Evolutionary conservation across 805 yeast genomes (phyloP), one percentile per base, ranked within the genome.

Genomic region (Kregervanrija fluxuum): DNA sequence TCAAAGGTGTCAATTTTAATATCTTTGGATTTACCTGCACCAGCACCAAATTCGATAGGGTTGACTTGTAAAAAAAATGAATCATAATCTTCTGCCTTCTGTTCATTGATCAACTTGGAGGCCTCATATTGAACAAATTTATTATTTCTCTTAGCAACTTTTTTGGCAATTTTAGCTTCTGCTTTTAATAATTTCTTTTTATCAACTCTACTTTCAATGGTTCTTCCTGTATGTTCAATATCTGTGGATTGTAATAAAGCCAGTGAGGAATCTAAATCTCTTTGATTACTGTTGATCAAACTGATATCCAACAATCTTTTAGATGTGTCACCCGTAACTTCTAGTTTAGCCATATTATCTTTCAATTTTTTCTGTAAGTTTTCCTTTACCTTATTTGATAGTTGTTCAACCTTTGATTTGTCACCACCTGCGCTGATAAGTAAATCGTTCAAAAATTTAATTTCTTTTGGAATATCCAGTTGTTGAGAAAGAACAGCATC

Each of bases 21-120:
- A 65, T 93, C 98, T 66, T 93, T 93, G n/a, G 95, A 85, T 66
- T 91, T 91, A 50, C 97, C 98, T n/a, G 91, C 89, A 45, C 81
- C 85, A 1, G 80, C 75, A 42, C 91, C 91, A 57, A 87, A 80
- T 45, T 93, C 97, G 55, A 93, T 74, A 4, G 99, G 99, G 62
- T 93, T 93, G 61, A 93, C 93, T 53, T 90, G 85, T 61, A 93
- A 76, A 77, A 85, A 93, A 77, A 91, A 93, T 40, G 89, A 85
- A 64, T 93, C 99, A 63, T 91, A 93, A 64, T 90, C 90, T 35
- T 81, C 85, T 22, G 73, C 75, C 42, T 77, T 72, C 47, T 68
- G 67, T 36, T 78, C 85, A 49, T 76, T 74, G 50, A 93, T 73
- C 54, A 93, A 74, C 67, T 85, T 89, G 36, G 97, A 89, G n/a